These are phyloP conservation scores for Colletotrichum agaves DNA, from an alignment of 2,329 filamentous ascomycete genomes.

Conservation along the genomic window DNA sequence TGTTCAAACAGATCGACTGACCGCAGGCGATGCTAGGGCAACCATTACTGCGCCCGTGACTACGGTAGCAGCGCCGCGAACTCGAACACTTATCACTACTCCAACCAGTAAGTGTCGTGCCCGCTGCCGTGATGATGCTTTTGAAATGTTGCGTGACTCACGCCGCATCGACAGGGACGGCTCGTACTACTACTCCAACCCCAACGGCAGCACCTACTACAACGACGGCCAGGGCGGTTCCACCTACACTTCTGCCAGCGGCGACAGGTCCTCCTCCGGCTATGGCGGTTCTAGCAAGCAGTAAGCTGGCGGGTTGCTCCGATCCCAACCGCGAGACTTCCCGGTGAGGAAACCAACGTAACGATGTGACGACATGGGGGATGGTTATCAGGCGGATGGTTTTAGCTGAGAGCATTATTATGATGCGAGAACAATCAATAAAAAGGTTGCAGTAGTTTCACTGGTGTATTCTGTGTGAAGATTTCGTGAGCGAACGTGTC, in stretches of 20 bases:
- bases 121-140: not conserved
- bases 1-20: too few relatives aligned
- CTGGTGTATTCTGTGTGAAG: too few relatives aligned
- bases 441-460: too few relatives aligned
- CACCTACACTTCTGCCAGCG: slow-evolving; percentile 69
- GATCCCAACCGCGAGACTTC: too few relatives aligned
- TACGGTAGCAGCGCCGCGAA: slow-evolving; percentile 67
- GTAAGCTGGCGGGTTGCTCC: not conserved
- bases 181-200: slow-evolving; percentile 80
- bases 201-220: slow-evolving; percentile 75
- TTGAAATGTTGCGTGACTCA: not conserved
- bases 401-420: not conserved
- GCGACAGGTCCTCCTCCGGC: slow-evolving; percentile 44
- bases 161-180: slow-evolving; percentile 58
- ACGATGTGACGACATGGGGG: too few relatives aligned
- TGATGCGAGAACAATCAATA: not conserved
- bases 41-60: slow-evolving; percentile 74
- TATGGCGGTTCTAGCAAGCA: slow-evolving; percentile 35
- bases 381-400: too few relatives aligned
- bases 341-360: too few relatives aligned
- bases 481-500: too few relatives aligned
- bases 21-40: slow-evolving; percentile 60
- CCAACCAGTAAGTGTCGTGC: slow-evolving; percentile 62
- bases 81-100: slow-evolving; percentile 74
- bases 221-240: slow-evolving; percentile 68